A percentile compares a stretch with the other conserved stretches of the same genome.
These are phyloP conservation scores for Carex pumila DNA, from an alignment of 176 grass and related monocot genomes.

Conservation along the genomic window DNA sequence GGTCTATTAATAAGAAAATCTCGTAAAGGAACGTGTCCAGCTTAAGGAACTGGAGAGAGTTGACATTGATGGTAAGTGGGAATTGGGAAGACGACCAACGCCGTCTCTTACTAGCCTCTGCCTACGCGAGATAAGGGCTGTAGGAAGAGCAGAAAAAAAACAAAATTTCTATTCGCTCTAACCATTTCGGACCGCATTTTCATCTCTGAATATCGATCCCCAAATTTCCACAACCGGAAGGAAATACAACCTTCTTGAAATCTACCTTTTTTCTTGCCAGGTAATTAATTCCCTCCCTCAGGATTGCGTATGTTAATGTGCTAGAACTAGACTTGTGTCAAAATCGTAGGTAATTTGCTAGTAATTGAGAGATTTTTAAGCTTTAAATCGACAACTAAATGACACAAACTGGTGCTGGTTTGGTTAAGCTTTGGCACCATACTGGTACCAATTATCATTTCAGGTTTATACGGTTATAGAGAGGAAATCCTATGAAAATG, in stretches of 20 bases:
- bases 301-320: not conserved
- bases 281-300: not conserved
- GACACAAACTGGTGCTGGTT: not conserved
- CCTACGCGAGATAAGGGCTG: not conserved
- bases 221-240: not conserved
- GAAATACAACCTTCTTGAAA: not conserved
- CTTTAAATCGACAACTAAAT: not conserved
- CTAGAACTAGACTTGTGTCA: not conserved
- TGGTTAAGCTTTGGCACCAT: not conserved
- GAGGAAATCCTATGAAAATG: not conserved
- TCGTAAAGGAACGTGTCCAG: not conserved
- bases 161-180: constrained; percentile 2
- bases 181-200: not conserved
- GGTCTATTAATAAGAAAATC: not conserved
- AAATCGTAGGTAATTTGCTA: not conserved
- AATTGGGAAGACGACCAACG: not conserved
- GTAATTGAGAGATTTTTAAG: not conserved
- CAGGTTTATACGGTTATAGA: not conserved
- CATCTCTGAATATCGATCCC: not conserved
- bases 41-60: not conserved
- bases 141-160: not conserved
- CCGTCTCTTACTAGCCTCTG: not conserved
- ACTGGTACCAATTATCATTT: not conserved
- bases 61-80: not conserved
- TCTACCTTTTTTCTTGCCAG: not conserved